Percentiles rank a stretch among this genome's conserved stretches.
These are phyloP conservation scores for Amanita molliuscula DNA, from an alignment of 768 basidiomycete genomes.

Conservation along the genomic window DNA sequence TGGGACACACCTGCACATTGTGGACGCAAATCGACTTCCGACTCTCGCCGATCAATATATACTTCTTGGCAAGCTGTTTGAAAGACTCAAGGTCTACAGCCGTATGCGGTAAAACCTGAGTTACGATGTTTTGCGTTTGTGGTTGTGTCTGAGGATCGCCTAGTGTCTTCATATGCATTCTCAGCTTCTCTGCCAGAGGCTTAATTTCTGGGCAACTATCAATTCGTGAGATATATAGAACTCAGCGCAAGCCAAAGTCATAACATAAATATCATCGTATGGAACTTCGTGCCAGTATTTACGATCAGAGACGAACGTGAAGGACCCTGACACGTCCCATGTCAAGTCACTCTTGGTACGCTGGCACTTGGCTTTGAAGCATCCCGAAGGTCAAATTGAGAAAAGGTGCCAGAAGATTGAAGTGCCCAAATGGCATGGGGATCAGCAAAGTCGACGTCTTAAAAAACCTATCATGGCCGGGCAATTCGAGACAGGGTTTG, in stretches of 20 bases:
- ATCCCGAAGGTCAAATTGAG: constrained; percentile 67
- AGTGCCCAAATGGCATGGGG: constrained; percentile 66
- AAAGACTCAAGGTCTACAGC: constrained; percentile 39
- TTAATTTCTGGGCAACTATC: constrained; percentile 28
- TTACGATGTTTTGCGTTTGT: constrained; percentile 47
- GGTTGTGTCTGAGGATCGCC: constrained; percentile 48
- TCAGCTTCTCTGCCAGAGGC: constrained; percentile 21
- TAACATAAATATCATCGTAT: constrained; percentile 68
- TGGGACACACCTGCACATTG: constrained; percentile 43
- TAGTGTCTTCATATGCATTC: constrained; percentile 38
- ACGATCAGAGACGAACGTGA: constrained; percentile 59
- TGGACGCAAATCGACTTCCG: constrained; percentile 38
- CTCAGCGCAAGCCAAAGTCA: neutral
- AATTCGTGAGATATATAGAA: neutral
- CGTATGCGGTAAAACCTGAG: constrained; percentile 25
- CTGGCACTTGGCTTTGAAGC: constrained; percentile 56
- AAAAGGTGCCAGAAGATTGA: constrained; percentile 67
- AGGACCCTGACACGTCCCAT: constrained; percentile 56
- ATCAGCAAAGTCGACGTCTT: constrained; percentile 63
- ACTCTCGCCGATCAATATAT: constrained; percentile 41
- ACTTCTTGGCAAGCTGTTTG: constrained; percentile 50
- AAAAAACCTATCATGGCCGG: neutral
- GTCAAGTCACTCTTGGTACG: constrained; percentile 52
- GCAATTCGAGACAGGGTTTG: no score
- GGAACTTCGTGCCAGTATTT: constrained; percentile 51